phyloP scores from a whole-genome alignment of 768 basidiomycete species.

The Lenzites betulinus region DNA sequence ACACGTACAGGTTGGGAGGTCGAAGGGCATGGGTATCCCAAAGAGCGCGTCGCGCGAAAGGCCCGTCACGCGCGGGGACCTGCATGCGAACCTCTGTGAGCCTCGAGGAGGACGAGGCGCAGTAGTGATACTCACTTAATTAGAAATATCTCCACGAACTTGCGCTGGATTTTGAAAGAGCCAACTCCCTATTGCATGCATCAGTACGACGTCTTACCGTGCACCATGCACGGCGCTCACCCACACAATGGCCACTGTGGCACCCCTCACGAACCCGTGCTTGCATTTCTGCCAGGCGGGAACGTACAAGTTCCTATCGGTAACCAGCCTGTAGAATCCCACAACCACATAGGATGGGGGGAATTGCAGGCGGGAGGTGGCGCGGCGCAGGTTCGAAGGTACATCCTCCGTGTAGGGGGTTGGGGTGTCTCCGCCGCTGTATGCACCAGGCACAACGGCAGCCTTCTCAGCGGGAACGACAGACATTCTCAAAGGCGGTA shows the following conservation, averaged over 20 bases:
- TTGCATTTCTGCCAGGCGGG: constrained; percentile 87
- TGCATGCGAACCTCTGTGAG: constrained; percentile 25
- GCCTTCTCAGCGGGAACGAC: neutral
- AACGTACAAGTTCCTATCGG: constrained; percentile 64
- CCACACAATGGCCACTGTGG: constrained; percentile 69
- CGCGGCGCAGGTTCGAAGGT: constrained; percentile 51
- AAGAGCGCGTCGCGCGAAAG: constrained; percentile 64
- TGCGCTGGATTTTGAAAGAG: constrained; percentile 72
- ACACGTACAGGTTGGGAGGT: constrained; percentile 63
- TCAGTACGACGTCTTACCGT: neutral
- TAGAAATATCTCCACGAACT: constrained; percentile 65
- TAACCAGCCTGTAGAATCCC: constrained; percentile 79
- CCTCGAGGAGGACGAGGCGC: neutral
- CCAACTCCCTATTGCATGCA: constrained; percentile 49
- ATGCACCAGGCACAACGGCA: constrained; percentile 7
- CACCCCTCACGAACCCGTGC: constrained; percentile 73
- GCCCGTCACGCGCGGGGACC: constrained; percentile 65
- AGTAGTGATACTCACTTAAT: constrained; percentile 47
- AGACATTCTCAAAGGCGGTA: neutral
- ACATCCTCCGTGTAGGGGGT: constrained; percentile 33
- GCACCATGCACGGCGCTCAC: constrained; percentile 39
- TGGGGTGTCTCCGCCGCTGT: constrained; percentile 7
- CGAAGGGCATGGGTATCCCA: constrained; percentile 67
- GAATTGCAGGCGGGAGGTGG: constrained; percentile 65
- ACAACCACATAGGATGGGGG: constrained; percentile 85